Evolutionary conservation across 169 alveolate species (phyloP).

Genomic region (Nephromyces sp.): DNA sequence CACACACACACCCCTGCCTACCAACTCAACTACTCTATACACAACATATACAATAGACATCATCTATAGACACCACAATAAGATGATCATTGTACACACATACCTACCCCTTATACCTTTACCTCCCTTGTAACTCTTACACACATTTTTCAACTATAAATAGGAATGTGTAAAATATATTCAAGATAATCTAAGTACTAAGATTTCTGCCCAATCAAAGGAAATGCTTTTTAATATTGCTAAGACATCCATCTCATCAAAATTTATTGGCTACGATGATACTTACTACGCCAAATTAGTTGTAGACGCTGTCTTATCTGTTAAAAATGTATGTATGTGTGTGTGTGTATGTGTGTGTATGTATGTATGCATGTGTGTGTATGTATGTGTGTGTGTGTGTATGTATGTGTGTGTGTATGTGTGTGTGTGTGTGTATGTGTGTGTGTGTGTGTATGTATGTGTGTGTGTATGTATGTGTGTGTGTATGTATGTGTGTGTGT

Average conservation of each 20-base stretch:
- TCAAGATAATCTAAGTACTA: constrained; percentile 73
- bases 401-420: not conserved
- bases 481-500: not conserved
- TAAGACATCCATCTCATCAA: constrained; percentile 86
- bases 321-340: constrained; percentile 52
- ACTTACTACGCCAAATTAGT: constrained; percentile 81
- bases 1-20: too few species aligned
- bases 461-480: not conserved
- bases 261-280: constrained; percentile 75
- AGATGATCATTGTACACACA: too few species aligned
- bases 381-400: not conserved
- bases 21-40: too few species aligned
- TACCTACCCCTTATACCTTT: too few species aligned
- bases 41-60: too few species aligned
- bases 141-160: too few species aligned
- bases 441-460: not conserved
- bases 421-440: not conserved
- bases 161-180: constrained; percentile 85
- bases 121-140: too few species aligned
- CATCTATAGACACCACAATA: too few species aligned
- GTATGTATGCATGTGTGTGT: not conserved
- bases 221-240: constrained; percentile 82
- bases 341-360: not conserved
- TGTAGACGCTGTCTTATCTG: constrained; percentile 84
- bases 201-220: constrained; percentile 64